Evolutionary conservation across 768 basidiomycete genomes (phyloP).

Genomic region (Kwoniella bestiolae): DNA sequence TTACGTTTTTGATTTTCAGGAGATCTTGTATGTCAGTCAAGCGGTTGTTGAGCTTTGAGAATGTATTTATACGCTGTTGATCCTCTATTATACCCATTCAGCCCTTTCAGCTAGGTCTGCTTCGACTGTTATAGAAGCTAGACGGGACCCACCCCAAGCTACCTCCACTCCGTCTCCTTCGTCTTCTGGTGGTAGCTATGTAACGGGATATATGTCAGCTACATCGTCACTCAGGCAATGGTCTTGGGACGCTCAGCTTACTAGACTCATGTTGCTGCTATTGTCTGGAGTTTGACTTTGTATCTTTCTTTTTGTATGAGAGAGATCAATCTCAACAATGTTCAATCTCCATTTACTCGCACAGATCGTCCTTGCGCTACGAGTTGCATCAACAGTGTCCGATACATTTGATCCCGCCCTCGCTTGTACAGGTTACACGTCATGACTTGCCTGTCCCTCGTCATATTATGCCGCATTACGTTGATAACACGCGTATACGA

Average conservation of each 20-base stretch:
- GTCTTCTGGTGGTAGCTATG: slow-evolving; percentile 52
- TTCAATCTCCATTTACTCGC: no score
- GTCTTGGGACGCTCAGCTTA: not conserved
- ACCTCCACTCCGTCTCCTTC: slow-evolving; percentile 57
- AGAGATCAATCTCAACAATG: no score
- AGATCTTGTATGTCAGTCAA: slow-evolving; percentile 72
- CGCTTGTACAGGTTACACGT: not conserved
- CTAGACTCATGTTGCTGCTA: slow-evolving; percentile 1
- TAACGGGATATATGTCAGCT: slow-evolving; percentile 2
- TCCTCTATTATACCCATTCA: slow-evolving; percentile 64
- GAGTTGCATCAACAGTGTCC: not conserved
- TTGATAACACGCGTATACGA: not conserved
- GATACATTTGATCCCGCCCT: not conserved
- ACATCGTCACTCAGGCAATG: not conserved
- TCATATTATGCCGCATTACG: not conserved
- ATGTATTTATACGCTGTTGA: slow-evolving; percentile 86
- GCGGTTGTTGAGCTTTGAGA: slow-evolving; percentile 87
- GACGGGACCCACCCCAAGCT: slow-evolving; percentile 51
- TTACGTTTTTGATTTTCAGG: slow-evolving; percentile 73
- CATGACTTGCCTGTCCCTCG: not conserved
- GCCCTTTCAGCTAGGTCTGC: not conserved
- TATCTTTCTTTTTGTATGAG: no score
- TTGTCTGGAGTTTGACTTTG: no score
- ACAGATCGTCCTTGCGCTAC: not conserved
- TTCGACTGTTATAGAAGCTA: not conserved